phyloP scores from a whole-genome alignment of 1,139 yeast genomes.

The Magnusiomyces suaveolens region DNA sequence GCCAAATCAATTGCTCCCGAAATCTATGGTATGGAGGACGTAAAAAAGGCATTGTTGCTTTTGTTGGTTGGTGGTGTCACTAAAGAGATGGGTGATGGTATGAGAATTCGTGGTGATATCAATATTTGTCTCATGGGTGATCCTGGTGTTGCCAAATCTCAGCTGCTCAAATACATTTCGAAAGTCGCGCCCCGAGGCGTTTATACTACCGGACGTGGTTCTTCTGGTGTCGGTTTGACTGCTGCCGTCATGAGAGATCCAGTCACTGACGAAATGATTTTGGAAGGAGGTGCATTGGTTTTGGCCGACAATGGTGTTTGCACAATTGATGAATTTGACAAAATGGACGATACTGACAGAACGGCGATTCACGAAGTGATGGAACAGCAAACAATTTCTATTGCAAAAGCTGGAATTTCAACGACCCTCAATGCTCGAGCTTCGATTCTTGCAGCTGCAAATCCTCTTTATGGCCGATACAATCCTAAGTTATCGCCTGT shows the following conservation, averaged over 20 bases:
- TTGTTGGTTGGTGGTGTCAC: slow-evolving; percentile 96
- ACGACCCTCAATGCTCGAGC: slow-evolving; percentile 96
- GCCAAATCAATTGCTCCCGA: slow-evolving; percentile 94
- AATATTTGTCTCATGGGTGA: slow-evolving; percentile 96
- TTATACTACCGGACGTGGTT: slow-evolving; percentile 96
- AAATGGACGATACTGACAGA: slow-evolving; percentile 92
- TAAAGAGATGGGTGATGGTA: slow-evolving; percentile 87
- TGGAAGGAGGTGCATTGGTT: slow-evolving; percentile 98
- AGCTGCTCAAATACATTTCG: slow-evolving; percentile 86
- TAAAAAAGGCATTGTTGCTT: slow-evolving; percentile 81
- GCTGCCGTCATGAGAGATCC: slow-evolving; percentile 98
- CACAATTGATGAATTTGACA: slow-evolving; percentile 96
- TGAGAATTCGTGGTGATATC: slow-evolving; percentile 91
- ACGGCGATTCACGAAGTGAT: slow-evolving; percentile 99
- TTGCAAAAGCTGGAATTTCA: slow-evolving; percentile 97
- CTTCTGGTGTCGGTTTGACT: slow-evolving; percentile 96
- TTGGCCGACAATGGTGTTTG: slow-evolving; percentile 97
- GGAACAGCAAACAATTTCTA: slow-evolving; percentile 99
- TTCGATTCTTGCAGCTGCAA: slow-evolving; percentile 93
- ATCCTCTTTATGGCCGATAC: slow-evolving; percentile 92
- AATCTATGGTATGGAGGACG: slow-evolving; percentile 90
- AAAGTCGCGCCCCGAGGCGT: slow-evolving; percentile 90
- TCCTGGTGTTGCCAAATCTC: slow-evolving; percentile 96
- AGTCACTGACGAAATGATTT: slow-evolving; percentile 94
- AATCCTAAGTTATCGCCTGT: slow-evolving; percentile 84